Percentiles rank a stretch among this genome's conserved stretches.
These are phyloP conservation scores for Leucaena leucocephala DNA, from an alignment of 306 rosid species.

Conservation along the genomic window DNA sequence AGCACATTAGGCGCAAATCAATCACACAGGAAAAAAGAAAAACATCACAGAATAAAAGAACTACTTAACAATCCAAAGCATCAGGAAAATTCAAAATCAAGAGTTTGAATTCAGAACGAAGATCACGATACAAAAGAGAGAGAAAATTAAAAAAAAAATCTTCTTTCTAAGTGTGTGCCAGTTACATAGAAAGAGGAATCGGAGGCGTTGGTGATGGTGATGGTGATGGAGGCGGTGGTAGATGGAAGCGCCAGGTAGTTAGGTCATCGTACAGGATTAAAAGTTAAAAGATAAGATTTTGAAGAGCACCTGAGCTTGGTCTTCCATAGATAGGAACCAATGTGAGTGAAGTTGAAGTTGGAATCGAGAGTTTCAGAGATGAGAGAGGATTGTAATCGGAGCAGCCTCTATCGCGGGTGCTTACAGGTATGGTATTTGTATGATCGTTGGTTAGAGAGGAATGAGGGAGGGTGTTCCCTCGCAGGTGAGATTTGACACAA, in stretches of 20 bases:
- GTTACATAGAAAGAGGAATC: not conserved
- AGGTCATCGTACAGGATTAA: not conserved
- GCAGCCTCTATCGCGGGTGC: not conserved
- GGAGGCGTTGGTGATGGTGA: conserved; percentile 20
- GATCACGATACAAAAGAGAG: not conserved
- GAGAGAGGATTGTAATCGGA: conserved; percentile 6
- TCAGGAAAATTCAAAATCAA: not conserved
- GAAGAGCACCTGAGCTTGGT: conserved; percentile 51
- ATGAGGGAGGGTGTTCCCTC: conserved; percentile 21
- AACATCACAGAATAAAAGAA: too few relatives aligned
- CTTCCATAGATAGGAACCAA: conserved; percentile 41
- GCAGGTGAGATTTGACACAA: not conserved
- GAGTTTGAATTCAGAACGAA: conserved; percentile 1
- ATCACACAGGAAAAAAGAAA: not conserved
- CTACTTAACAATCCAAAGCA: not conserved
- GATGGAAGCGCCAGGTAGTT: conserved; percentile 24
- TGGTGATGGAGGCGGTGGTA: not conserved
- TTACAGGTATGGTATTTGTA: not conserved
- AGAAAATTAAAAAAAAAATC: not conserved
- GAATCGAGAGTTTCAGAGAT: conserved; percentile 4
- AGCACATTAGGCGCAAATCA: not conserved
- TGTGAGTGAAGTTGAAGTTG: not conserved
- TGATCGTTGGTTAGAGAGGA: conserved; percentile 31
- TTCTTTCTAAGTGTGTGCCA: not conserved
- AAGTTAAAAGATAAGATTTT: not conserved